Evolutionary conservation across 495 filamentous ascomycete genomes (phyloP), one percentile per base, ranked within the genome.

Genomic region (Lasiosphaeria miniovina): DNA sequence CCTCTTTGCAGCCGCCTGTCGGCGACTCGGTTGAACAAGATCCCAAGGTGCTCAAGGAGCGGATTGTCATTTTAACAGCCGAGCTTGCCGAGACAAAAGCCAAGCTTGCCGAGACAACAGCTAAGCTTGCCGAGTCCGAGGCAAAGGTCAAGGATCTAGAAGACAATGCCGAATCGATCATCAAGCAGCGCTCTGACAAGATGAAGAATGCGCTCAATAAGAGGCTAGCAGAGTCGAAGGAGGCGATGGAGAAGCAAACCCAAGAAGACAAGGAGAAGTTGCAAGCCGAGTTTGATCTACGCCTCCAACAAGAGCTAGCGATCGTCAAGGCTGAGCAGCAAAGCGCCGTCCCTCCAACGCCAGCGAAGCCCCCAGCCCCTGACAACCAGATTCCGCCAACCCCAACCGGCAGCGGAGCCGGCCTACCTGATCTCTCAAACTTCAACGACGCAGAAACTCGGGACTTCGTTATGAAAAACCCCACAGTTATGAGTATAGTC

Each of bases 121-220:
- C 24, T 2, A 24, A 24, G 24, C 24, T 77, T 34, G 77, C 77
- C 9, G 81, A 88, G 65, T 83, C 81, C 46, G 80, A 87, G 40
- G 71, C 78, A 49, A 81, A 84, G 58, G 76, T 77, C 17, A 72
- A 74, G 57, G 75, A 80, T 34, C 63, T 82, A 14, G 84, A 88
- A 56, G 80, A 86, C 0, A 74, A 77, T 6, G 68, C 78, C 4
- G 77, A 83, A 48, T 67, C 55, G 49, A 87, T 83, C 57, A 69
- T 88, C 54, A 86, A 88, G 62, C 76, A 80, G 57, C 82, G 89
- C 36, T 82, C 86, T 1, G 86, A 91, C 7, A 85, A 82, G 67
- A 84, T 94, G 81, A 93, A 90, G 70, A 80, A 80, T 17, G 73
- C 80, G 10, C 82, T 90, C 59, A 88, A 86, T 57, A 86, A 81